phyloP scores from a whole-genome alignment of 805 yeast species.

The Saturnispora hagleri region DNA sequence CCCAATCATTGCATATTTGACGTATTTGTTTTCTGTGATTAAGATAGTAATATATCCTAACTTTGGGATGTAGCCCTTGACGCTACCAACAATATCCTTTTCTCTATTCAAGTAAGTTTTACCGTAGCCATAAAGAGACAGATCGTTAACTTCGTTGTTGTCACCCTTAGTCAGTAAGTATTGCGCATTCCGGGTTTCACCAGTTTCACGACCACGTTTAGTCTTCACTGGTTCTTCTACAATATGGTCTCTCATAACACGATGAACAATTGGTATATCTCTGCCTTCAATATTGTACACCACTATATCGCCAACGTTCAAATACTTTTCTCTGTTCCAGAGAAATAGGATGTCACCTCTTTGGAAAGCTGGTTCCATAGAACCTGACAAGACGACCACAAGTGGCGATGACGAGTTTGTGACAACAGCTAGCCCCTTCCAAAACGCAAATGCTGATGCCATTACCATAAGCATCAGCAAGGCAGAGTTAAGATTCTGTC shows the following conservation, averaged over 20 bases:
- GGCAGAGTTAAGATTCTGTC: slow-evolving; percentile 32
- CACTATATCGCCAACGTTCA: slow-evolving; percentile 84
- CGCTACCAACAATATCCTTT: slow-evolving; percentile 79
- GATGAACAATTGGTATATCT: slow-evolving; percentile 91
- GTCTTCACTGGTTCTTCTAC: slow-evolving; percentile 21
- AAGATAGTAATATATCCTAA: slow-evolving; percentile 88
- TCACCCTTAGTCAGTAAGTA: slow-evolving; percentile 89
- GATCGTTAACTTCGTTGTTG: slow-evolving; percentile 86
- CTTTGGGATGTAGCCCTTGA: slow-evolving; percentile 83
- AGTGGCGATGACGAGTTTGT: slow-evolving; percentile 86
- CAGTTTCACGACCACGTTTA: slow-evolving; percentile 8
- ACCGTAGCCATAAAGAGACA: slow-evolving; percentile 69
- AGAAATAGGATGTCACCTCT: slow-evolving; percentile 89
- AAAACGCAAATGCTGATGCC: slow-evolving; percentile 83
- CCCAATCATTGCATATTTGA: slow-evolving; percentile 71
- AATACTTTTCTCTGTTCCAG: slow-evolving; percentile 69
- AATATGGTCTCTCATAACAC: slow-evolving; percentile 81
- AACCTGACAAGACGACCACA: slow-evolving; percentile 94
- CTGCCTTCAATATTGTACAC: slow-evolving; percentile 79
- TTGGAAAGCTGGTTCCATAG: slow-evolving; percentile 99
- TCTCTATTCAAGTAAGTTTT: slow-evolving; percentile 71
- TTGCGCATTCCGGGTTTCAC: slow-evolving; percentile 31
- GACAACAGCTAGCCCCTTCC: slow-evolving; percentile 72
- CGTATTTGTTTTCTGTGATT: slow-evolving; percentile 79
- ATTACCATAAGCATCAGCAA: slow-evolving; percentile 70